Evolutionary conservation across 2,329 filamentous ascomycete genomes (phyloP), one percentile per base, ranked within the genome.

Genomic region (Zymoseptoria pseudotritici): DNA sequence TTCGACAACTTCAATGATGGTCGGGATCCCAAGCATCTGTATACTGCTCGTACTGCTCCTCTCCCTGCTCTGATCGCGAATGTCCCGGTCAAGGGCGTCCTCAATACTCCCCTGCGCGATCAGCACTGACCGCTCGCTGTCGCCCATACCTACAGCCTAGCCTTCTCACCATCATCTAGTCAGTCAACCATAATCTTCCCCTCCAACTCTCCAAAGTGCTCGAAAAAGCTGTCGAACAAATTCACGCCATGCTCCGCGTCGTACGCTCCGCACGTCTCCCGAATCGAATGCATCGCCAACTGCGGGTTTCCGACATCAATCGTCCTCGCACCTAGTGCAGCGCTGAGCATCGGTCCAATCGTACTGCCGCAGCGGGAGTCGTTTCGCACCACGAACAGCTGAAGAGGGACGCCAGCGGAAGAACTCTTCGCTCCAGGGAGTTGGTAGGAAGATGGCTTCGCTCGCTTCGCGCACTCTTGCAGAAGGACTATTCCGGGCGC

Each of bases 341-440:
- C 91, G 57, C 89, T 89, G 53, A 97, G 80, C 86, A 97, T 97
- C n/a, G 94, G 94, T 0, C 94, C 94, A 71, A 99, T 99, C 42
- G 94, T 99, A 78, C 90, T 93, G 58, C 94, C 94, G 74, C 94
- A 99, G 56, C 89, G 86, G 3, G 89, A 94, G 74, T 99, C 94
- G 75, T 99, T 99, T 71, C 92, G 85, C 53, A 97, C 93, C 50
- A 99, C 94, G 70, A 97, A 97, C 49, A 97, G 80, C 78, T 99
- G 94, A 57, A 99, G 82, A 13, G 94, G 94, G 20, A 97, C 91
- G 22, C 85, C 86, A 19, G 82, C 84, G 36, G 80, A 78, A 53
- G 83, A 84, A 53, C 66, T 68, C 69, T 76, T 75, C 19, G 65
- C 63, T 31, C 67, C 69, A 20, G 71, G 71, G 1, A 68, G 61